Base-by-base conservation (phyloP, 1,284 basidiomycete genomes). In the Polyporus tsugae region DNA sequence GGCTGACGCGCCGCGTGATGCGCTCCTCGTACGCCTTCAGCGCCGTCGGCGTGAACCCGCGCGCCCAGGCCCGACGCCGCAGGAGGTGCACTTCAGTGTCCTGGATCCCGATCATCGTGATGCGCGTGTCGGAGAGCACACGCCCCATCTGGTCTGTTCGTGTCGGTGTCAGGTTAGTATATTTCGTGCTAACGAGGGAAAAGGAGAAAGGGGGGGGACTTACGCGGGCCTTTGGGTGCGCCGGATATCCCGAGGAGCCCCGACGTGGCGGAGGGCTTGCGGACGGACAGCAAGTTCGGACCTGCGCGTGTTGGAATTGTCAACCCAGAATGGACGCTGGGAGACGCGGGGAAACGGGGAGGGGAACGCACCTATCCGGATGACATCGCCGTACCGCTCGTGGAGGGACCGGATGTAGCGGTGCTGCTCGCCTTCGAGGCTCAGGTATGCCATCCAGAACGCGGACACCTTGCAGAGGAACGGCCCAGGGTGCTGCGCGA, bases 401-500 rank as follows among this genome's bases (percentile, higher is more conserved):
- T 80, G 79, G 4, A 79, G 67, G 3, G 65, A 22, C 38, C 74
- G 64, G 57, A 73, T 67, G 66, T 76, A 78, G 13, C 63, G 44
- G 64, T 79, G 74, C 62, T 74, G 75, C 19, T 70, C 72, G 2
- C 80, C 80, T 1, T 58, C 42, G 3, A 22, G 65, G 10, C 70
- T 53, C 3, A 73, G 63, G 25, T 60, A 71, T 2, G 75, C 70
- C 60, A 76, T 64, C 69, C 71, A 76, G 17, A 76, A 67, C 60
- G 75, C 76, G 0, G 78, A 73, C 1, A 80, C 10, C 58, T 73
- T 78, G 66, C 66, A 69, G 1, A 65, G 39, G 7, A 77, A 15
- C 0, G 79, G 79, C 4, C 79, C 79, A 2, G 79, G 77, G 61
- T 75, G 78, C 10, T 62, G 60, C 4, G 76, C 72, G 19, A 80